Evolutionary conservation across 169 alveolate genomes (phyloP).

Genomic region (Babesia ovata): DNA sequence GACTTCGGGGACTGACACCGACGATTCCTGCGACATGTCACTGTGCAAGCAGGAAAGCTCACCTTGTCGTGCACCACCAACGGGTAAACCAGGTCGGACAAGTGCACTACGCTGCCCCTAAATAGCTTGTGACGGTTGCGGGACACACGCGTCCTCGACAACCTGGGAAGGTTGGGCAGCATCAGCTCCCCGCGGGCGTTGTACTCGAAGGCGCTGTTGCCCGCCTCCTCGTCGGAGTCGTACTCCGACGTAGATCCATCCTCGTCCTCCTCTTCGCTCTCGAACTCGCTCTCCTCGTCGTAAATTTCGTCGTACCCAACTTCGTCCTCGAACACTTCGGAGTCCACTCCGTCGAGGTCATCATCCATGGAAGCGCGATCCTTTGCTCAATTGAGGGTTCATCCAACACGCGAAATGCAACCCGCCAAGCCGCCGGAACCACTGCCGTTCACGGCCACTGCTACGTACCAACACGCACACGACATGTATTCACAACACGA

Average conservation of each 20-base stretch:
- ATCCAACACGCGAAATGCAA: slow-evolving; percentile 52
- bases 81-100: slow-evolving; percentile 48
- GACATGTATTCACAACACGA: neutral
- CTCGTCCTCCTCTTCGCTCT: slow-evolving; percentile 7
- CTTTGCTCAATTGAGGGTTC: slow-evolving; percentile 44
- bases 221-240: slow-evolving; percentile 54
- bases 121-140: slow-evolving; percentile 46
- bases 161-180: slow-evolving; percentile 37
- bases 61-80: slow-evolving; percentile 55
- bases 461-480: neutral
- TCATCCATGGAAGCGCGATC: slow-evolving; percentile 2
- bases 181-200: slow-evolving; percentile 59
- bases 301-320: slow-evolving; percentile 43
- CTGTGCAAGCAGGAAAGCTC: neutral
- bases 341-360: slow-evolving; percentile 3
- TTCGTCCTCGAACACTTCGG: slow-evolving; percentile 17
- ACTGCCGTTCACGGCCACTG: slow-evolving; percentile 3
- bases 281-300: slow-evolving; percentile 21
- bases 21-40: slow-evolving; percentile 2
- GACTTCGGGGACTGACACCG: slow-evolving; percentile 17
- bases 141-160: slow-evolving; percentile 47
- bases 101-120: slow-evolving; percentile 23
- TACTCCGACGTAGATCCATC: slow-evolving; percentile 21
- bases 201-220: slow-evolving; percentile 50
- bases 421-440: slow-evolving; percentile 32